Conservation (phyloP, 495 filamentous ascomycete species). For the Apodospora peruviana region DNA sequence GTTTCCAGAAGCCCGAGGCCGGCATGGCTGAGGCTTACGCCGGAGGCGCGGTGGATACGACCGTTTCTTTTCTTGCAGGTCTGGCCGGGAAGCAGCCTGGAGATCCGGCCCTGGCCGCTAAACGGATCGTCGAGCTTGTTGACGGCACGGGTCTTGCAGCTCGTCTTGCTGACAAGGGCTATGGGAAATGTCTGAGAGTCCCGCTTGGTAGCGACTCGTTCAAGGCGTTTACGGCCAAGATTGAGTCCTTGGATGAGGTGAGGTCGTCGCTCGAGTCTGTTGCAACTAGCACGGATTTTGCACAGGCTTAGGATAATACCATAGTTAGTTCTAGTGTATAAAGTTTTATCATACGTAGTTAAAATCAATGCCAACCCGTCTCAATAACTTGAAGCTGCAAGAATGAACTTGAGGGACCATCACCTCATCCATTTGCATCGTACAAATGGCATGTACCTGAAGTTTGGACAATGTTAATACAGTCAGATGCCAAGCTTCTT, state of each 20-base stretch:
- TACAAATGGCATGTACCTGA: too few relatives aligned
- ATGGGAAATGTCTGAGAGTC: background rate
- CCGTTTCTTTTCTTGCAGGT: background rate
- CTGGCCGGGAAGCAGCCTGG: background rate
- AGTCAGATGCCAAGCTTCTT: too few relatives aligned
- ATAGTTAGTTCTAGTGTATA: too few relatives aligned
- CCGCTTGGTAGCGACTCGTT: background rate
- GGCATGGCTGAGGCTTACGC: background rate
- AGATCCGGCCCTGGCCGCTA: background rate
- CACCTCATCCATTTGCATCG: too few relatives aligned
- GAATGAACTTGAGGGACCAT: too few relatives aligned
- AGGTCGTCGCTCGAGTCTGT: background rate
- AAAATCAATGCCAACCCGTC: too few relatives aligned
- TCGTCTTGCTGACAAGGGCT: background rate
- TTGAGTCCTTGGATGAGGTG: background rate
- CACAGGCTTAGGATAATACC: background rate
- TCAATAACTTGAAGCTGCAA: too few relatives aligned
- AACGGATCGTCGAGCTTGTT: background rate
- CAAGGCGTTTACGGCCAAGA: background rate
- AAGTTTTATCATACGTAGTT: too few relatives aligned
- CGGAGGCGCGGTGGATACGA: background rate
- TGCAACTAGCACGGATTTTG: background rate
- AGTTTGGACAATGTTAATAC: too few relatives aligned
- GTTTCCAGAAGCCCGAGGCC: background rate
- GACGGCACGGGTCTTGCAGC: background rate